Conservation (phyloP, 129 eudicot species). For the Arctium lappa region DNA sequence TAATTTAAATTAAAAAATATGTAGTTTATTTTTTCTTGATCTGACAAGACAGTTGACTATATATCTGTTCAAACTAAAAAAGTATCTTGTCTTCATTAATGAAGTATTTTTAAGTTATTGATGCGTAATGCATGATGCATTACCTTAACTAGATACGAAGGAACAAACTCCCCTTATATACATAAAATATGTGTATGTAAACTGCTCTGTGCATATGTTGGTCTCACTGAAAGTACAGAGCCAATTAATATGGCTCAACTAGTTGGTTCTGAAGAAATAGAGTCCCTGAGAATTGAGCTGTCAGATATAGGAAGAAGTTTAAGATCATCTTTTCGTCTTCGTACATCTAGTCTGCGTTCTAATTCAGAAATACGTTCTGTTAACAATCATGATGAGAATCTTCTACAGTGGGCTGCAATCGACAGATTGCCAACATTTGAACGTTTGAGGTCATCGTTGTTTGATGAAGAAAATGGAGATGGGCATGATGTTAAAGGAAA, state of each 20-base stretch:
- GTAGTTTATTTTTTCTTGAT: not conserved
- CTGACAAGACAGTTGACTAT: not conserved
- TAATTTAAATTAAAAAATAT: not conserved
- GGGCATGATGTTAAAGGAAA: conserved; percentile 32
- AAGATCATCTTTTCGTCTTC: conserved; percentile 31
- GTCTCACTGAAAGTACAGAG: conserved; percentile 1
- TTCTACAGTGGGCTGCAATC: conserved; percentile 41
- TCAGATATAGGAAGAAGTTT: conserved; percentile 42
- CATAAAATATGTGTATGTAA: not conserved
- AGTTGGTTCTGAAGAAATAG: conserved; percentile 34
- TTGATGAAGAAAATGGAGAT: conserved; percentile 33
- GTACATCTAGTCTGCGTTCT: conserved; percentile 30
- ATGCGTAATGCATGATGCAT: conserved; percentile 17
- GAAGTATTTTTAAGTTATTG: not conserved
- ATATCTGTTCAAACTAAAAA: not conserved
- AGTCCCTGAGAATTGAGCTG: conserved; percentile 28
- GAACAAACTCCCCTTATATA: not conserved
- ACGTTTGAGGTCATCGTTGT: conserved; percentile 44
- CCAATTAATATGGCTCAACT: conserved; percentile 44
- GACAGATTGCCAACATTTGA: conserved; percentile 46
- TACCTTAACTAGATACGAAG: not conserved
- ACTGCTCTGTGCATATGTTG: not conserved
- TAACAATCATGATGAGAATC: conserved; percentile 27
- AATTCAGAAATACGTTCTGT: conserved; percentile 26
- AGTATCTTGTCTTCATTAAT: not conserved